Evolutionary conservation across 306 rosid species (phyloP), one percentile per base, ranked within the genome.

Genomic region (Alnus glutinosa): DNA sequence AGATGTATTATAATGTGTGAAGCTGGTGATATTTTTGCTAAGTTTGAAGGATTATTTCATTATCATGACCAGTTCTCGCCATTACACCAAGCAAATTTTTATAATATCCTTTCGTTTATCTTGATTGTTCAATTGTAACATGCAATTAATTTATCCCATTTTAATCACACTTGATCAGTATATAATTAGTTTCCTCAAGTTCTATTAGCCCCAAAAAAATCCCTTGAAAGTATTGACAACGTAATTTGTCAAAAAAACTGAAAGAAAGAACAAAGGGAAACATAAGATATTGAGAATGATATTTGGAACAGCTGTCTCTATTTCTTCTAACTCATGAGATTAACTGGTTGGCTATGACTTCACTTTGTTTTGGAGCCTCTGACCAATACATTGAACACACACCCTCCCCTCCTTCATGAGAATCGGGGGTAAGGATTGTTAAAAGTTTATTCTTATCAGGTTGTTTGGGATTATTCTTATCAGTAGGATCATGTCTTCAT

Each of bases 281-380:
- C 13, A 75, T 77, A 74, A 54, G 86, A 19, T 14, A 15, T 23
- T 55, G 44, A 32, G 19, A 73, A 75, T 75, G 64, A 62, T n/a
- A 59, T 51, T 70, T 42, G 8, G 34, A 42, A 18, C 72, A n/a
- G 18, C 30, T 47, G 9, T 51, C 28, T 52, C 61, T 30, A 50
- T 48, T 2, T 39, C 12, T 28, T 71, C 49, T 74, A 54, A 50
- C 46, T 14, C 68, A 62, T 10, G 57, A 78, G 42, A 64, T 78
- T 46, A 18, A 76, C 69, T 11, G 7, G 42, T 36, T 63, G 42
- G n/a, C 37, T 9, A 58, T 58, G 66, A 23, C 39, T 62, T 61
- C 12, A 19, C 64, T 55, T n/a, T 18, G 9, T 55, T 18, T 55
- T 55, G n/a, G 18, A 52, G 57, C 57, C 57, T 52, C 57, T 52